A percentile compares a stretch with the other conserved stretches of the same genome.
Evolutionary conservation across 2,329 filamentous ascomycete species (phyloP).

Genomic region (Aspergillus unguis): DNA sequence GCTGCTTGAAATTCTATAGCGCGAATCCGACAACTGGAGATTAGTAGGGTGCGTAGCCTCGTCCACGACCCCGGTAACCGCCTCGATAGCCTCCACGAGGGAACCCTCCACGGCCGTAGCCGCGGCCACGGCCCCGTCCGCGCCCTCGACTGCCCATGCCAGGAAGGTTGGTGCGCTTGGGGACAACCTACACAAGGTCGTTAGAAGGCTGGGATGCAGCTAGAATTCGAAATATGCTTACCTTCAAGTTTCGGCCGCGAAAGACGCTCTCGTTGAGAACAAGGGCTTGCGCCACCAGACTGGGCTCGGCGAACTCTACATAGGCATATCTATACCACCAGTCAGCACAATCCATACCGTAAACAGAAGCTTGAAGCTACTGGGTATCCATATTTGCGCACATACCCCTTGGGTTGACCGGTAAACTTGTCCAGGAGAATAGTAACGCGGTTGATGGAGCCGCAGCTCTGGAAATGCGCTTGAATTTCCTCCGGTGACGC

Average conservation of each 20-base stretch:
- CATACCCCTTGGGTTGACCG: constrained; percentile 97
- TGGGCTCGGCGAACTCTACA: constrained; percentile 95
- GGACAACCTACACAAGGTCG: constrained; percentile 61
- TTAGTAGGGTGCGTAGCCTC: constrained; percentile 48
- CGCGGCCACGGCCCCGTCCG: constrained; percentile 52
- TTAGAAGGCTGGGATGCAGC: constrained; percentile 16
- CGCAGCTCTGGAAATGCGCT: constrained; percentile 95
- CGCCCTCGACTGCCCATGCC: constrained; percentile 76
- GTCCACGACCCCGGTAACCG: constrained; percentile 47
- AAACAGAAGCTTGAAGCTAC: neutral
- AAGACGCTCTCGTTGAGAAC: constrained; percentile 96
- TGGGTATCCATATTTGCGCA: constrained; percentile 19
- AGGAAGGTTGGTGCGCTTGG: constrained; percentile 94
- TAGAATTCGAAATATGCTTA: constrained; percentile 39
- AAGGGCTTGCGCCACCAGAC: constrained; percentile 84
- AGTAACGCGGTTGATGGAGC: constrained; percentile 95
- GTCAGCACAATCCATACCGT: constrained; percentile 20
- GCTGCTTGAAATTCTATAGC: constrained; percentile 4
- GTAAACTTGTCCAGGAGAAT: constrained; percentile 98
- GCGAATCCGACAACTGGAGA: neutral
- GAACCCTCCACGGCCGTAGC: constrained; percentile 49
- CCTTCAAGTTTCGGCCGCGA: constrained; percentile 92
- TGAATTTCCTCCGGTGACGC: constrained; percentile 97
- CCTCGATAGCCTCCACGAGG: constrained; percentile 60
- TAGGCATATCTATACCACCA: constrained; percentile 77